Evolutionary conservation across 2,329 filamentous ascomycete species (phyloP), one percentile per base, ranked within the genome.

Genomic region (Rutstroemia sp.): DNA sequence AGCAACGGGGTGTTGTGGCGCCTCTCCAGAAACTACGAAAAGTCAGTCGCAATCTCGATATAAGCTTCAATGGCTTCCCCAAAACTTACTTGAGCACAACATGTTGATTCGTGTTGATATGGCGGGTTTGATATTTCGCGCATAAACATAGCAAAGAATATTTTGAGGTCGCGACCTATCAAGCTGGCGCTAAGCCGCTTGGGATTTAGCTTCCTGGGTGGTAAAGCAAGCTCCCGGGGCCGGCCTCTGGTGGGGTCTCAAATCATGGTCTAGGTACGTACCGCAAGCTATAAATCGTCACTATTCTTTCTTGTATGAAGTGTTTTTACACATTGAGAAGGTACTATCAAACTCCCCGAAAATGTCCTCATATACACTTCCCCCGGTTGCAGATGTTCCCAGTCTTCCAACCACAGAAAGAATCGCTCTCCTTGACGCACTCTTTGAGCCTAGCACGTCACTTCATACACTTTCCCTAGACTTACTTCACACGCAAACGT

Each of bases 1-100:
- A 69, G 91, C 89, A 65, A 97, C 92, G 56, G 94, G 92, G 75
- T 91, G 87, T 76, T 96, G 88, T 63, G 94, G 92, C 76, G 90
- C 86, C 81, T 96, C 92, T 75, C 94, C 94, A 61, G 94, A 99
- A 74, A 99, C 92, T 95, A 46, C 45, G 37, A 34, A 49, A 44
- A 39, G 53, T 62, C 46, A 64, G 60, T 62, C 48, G 71, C 42
- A 73, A 58, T 30, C n/a, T 23, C 21, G 8, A 38, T 39, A 14
- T 23, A 9, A 41, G 27, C n/a, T 19, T 52, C 25, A 37, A 25
- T 19, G 25, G 27, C 19, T 38, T 49, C 21, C 34, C 34, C 42
- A 54, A 19, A 27, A 82, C 74, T 79, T 79, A 83, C 80, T 87
- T 71, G 84, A 83, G 62, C 79, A 84, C 61, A 86, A 77, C 71